Conservation (phyloP, 768 basidiomycete genomes). For the Chalciporus chontae region DNA sequence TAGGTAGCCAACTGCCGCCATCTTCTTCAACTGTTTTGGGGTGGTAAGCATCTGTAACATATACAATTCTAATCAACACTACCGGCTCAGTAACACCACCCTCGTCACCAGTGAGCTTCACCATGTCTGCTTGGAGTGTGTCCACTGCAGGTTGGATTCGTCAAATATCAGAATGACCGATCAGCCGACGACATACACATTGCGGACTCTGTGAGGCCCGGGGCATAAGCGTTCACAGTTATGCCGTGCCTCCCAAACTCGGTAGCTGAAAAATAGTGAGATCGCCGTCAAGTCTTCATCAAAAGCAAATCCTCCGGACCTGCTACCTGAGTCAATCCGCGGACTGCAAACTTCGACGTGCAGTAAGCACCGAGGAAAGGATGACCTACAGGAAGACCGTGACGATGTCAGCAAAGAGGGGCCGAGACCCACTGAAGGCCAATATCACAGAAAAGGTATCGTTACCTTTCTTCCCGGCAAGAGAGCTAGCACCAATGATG, state of each 20-base stretch:
- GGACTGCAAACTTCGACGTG: constrained; percentile 41
- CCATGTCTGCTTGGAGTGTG: constrained; percentile 9
- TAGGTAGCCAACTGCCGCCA: constrained; percentile 18
- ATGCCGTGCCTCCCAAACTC: constrained; percentile 31
- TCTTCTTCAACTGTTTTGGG: constrained; percentile 8
- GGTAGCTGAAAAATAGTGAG: constrained; percentile 21
- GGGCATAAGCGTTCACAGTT: constrained; percentile 35
- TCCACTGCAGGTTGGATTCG: constrained; percentile 11
- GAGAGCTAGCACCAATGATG: constrained; percentile 39
- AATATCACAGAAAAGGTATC: not conserved
- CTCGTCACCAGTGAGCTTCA: constrained; percentile 10
- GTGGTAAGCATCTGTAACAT: not conserved
- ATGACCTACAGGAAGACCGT: constrained; percentile 24
- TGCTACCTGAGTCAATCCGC: constrained; percentile 38
- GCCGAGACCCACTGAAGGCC: not conserved
- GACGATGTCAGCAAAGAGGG: not conserved
- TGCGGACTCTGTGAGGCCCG: constrained; percentile 26
- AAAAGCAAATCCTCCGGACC: constrained; percentile 10
- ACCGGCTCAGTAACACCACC: constrained; percentile 17
- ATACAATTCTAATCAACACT: not conserved
- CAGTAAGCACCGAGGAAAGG: constrained; percentile 30
- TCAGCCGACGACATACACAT: constrained; percentile 23
- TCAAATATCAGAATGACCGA: not conserved
- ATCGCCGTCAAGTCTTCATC: not conserved
- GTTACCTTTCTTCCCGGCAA: constrained; percentile 32